phyloP scores from a whole-genome alignment of 2,329 filamentous ascomycete genomes.

The Trichoderma asperellum region DNA sequence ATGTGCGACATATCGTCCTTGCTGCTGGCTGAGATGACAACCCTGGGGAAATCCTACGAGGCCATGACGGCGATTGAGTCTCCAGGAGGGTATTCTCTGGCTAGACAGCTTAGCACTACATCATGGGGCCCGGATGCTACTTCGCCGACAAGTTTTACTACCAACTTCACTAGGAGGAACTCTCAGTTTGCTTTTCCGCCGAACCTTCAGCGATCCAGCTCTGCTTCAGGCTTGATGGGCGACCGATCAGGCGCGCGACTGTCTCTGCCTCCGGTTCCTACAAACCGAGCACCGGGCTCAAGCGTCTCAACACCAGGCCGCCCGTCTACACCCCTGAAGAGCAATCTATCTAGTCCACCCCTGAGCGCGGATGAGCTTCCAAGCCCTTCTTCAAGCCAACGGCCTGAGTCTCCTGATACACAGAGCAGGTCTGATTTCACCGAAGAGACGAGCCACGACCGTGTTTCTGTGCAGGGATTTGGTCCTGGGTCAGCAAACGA shows the following conservation, averaged over 20 bases:
- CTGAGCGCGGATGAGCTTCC: constrained; percentile 54
- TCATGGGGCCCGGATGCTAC: constrained; percentile 49
- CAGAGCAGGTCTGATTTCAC: constrained; percentile 44
- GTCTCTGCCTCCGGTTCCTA: constrained; percentile 76
- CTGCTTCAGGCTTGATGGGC: constrained; percentile 51
- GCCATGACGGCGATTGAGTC: constrained; percentile 77
- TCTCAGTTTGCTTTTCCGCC: constrained; percentile 56
- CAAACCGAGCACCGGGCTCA: constrained; percentile 49
- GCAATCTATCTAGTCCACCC: constrained; percentile 53
- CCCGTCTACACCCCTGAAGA: constrained; percentile 56
- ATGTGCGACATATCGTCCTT: constrained; percentile 79
- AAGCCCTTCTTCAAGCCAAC: constrained; percentile 40
- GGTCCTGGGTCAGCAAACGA: constrained; percentile 73
- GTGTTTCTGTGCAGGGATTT: constrained; percentile 72
- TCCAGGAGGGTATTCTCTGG: constrained; percentile 58
- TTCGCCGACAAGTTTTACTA: constrained; percentile 42
- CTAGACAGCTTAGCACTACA: constrained; percentile 47
- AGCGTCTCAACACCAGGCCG: constrained; percentile 52
- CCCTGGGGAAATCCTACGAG: constrained; percentile 72
- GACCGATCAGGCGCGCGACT: constrained; percentile 71
- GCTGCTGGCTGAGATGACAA: constrained; percentile 75
- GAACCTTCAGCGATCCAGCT: constrained; percentile 54
- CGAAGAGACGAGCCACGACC: constrained; percentile 56
- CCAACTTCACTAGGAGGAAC: constrained; percentile 53
- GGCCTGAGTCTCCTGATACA: constrained; percentile 49